A percentile compares a stretch with the other conserved stretches of the same genome.
These are phyloP conservation scores for Aspergillus piperis DNA, from an alignment of 2,329 filamentous ascomycete species.

Conservation along the genomic window DNA sequence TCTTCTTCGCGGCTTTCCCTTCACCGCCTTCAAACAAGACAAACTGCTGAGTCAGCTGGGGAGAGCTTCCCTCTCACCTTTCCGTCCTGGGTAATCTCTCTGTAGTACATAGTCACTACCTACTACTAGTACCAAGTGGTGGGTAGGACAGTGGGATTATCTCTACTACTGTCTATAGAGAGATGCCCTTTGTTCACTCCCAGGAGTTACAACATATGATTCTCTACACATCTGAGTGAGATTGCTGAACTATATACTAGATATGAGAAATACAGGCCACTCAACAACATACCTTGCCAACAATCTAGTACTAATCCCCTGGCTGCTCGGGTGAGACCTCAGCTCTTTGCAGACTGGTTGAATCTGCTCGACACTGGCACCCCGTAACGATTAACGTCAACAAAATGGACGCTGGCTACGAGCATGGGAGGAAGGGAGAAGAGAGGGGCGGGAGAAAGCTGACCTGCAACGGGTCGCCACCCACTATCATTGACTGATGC, in stretches of 20 bases:
- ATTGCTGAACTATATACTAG: too few species aligned
- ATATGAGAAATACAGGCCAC: too few species aligned
- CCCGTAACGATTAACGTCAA: not conserved
- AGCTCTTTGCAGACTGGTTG: not conserved
- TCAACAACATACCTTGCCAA: too few species aligned
- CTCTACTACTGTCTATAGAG: too few species aligned
- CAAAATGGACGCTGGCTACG: not conserved
- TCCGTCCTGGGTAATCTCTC: not conserved
- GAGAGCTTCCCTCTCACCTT: not conserved
- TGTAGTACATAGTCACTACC: too few species aligned
- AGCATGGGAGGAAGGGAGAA: not conserved
- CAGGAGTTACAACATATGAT: too few species aligned
- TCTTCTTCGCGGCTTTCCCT: not conserved
- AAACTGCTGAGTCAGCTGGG: not conserved
- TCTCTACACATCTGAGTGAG: too few species aligned
- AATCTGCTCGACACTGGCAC: not conserved
- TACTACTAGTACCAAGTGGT: too few species aligned
- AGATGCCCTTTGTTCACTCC: too few species aligned
- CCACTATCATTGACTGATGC: not conserved
- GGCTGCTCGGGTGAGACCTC: not conserved
- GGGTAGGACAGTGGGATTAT: too few species aligned
- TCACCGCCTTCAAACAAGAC: not conserved
- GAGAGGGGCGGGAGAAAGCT: not conserved
- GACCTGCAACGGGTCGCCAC: not conserved
- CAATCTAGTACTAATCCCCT: too few species aligned